These are phyloP conservation scores for Magnusiomyces sp. DNA, from an alignment of 1,139 yeast species.

Conservation along the genomic window DNA sequence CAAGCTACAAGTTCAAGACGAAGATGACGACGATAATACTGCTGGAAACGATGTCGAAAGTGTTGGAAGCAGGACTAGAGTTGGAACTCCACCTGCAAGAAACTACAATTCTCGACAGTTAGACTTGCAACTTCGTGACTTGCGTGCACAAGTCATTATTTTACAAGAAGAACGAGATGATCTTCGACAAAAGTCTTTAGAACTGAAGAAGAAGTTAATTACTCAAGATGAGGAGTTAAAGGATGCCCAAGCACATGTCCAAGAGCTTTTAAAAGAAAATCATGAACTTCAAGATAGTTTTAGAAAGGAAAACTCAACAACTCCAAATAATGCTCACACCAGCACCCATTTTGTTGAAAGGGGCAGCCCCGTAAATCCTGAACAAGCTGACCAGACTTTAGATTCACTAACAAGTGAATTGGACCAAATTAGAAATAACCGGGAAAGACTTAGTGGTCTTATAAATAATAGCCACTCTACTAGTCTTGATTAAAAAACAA, in stretches of 20 bases:
- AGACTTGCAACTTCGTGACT: conserved; percentile 68
- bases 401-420: conserved; percentile 21
- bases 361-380: conserved; percentile 16
- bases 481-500: no score
- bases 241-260: conserved; percentile 20
- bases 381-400: conserved; percentile 21
- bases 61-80: conserved; percentile 12
- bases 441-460: conserved; percentile 19
- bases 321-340: not conserved
- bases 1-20: conserved; percentile 40
- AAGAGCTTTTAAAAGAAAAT: conserved; percentile 18
- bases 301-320: not conserved
- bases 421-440: conserved; percentile 21
- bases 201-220: conserved; percentile 31
- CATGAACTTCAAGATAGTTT: conserved; percentile 10
- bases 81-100: conserved; percentile 10
- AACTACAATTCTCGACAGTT: conserved; percentile 52
- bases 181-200: conserved; percentile 42
- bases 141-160: conserved; percentile 76
- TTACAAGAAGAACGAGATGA: conserved; percentile 79
- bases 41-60: conserved; percentile 9
- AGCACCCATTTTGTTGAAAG: not conserved
- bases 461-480: conserved; percentile 5
- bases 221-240: conserved; percentile 24
- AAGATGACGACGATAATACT: conserved; percentile 31